A percentile compares a stretch with the other conserved stretches of the same genome.
These are phyloP conservation scores for Glonium stellatum DNA, from an alignment of 495 filamentous ascomycete genomes.

Conservation along the genomic window DNA sequence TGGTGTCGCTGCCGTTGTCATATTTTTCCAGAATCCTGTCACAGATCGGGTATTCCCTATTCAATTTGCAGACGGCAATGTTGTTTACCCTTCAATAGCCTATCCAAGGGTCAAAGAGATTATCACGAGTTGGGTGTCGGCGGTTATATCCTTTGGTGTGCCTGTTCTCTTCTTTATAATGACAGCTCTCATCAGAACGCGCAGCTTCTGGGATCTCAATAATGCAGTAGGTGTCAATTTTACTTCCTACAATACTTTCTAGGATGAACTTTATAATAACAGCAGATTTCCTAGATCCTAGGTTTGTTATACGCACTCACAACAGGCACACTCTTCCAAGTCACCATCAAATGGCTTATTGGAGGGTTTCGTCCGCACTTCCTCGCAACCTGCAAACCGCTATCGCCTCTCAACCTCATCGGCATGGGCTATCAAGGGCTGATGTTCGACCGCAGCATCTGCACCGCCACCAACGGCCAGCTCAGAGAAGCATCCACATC, in stretches of 20 bases:
- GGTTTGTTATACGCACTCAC: constrained; percentile 56
- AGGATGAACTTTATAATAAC: neutral
- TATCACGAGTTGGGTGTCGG: constrained; percentile 54
- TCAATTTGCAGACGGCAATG: constrained; percentile 50
- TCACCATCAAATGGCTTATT: constrained; percentile 48
- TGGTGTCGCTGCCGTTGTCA: neutral
- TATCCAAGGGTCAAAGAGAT: constrained; percentile 57
- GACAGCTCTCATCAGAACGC: constrained; percentile 49
- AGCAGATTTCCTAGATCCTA: constrained; percentile 32
- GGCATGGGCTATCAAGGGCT: constrained; percentile 28
- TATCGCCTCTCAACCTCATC: constrained; percentile 20
- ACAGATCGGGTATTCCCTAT: constrained; percentile 42
- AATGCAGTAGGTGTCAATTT: constrained; percentile 42
- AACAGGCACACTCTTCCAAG: constrained; percentile 50
- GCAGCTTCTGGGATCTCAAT: constrained; percentile 61
- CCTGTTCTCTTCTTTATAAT: constrained; percentile 46
- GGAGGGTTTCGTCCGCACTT: constrained; percentile 49
- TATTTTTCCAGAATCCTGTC: neutral
- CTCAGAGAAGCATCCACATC: constrained; percentile 45
- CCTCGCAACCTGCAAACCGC: constrained; percentile 46
- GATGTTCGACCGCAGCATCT: constrained; percentile 47
- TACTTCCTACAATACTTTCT: neutral
- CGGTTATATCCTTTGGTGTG: constrained; percentile 47
- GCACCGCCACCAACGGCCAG: constrained; percentile 40
- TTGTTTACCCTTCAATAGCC: constrained; percentile 55